A percentile compares a stretch with the other conserved stretches of the same genome.
Evolutionary conservation across 441 rosid genomes (phyloP).

Genomic region (Pelargonium fulgidum): DNA sequence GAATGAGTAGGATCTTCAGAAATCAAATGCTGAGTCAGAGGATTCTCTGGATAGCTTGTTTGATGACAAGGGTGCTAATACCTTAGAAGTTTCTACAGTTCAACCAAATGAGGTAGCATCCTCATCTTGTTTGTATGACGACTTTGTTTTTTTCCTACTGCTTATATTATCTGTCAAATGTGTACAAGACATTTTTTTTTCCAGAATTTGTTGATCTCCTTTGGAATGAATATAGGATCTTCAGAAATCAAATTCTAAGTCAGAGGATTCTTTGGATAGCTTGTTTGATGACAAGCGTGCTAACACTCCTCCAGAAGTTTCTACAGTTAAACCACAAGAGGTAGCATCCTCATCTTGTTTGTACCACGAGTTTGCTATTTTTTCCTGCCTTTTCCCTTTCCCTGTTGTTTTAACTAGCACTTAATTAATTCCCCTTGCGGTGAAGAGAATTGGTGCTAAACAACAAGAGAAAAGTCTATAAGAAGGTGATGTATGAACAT

Average conservation of each 20-base stretch:
- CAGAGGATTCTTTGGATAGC: conserved; percentile 41
- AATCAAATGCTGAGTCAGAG: conserved; percentile 36
- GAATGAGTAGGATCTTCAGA: conserved; percentile 35
- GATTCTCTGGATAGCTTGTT: conserved; percentile 42
- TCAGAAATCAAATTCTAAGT: conserved; percentile 35
- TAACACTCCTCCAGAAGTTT: conserved; percentile 25
- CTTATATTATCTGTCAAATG: background rate
- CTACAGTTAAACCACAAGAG: conserved; percentile 43
- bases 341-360: conserved; percentile 23
- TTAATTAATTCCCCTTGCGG: background rate
- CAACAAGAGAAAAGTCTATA: background rate
- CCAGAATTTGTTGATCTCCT: conserved; percentile 18
- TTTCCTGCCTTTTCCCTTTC: background rate
- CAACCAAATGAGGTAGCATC: conserved; percentile 49
- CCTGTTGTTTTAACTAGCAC: background rate
- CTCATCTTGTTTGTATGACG: background rate
- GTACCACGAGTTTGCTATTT: conserved; percentile 10
- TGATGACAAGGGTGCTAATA: conserved; percentile 31
- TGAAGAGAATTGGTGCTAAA: background rate
- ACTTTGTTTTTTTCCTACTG: background rate
- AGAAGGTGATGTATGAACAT: background rate
- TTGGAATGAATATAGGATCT: conserved; percentile 33
- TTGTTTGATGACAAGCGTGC: conserved; percentile 37
- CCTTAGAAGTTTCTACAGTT: conserved; percentile 25
- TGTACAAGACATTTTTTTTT: background rate